A percentile compares a stretch with the other conserved stretches of the same genome.
These are phyloP conservation scores for Craterostigma plantagineum DNA, from an alignment of 257 asterid species.

Conservation along the genomic window DNA sequence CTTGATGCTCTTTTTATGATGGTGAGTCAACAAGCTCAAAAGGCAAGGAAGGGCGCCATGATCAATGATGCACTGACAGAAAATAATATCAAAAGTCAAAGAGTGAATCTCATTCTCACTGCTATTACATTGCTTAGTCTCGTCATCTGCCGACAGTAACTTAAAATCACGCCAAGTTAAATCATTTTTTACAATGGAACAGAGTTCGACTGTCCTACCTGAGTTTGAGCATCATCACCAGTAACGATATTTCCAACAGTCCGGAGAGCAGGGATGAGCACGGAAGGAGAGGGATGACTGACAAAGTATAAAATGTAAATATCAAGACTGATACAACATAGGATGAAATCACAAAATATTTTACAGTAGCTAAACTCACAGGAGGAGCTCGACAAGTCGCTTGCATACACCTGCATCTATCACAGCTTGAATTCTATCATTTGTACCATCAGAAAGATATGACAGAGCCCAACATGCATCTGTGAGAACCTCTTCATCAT, in stretches of 20 bases:
- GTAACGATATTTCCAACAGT: slow-evolving; percentile 91
- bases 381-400: slow-evolving; percentile 71
- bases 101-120: too few relatives aligned
- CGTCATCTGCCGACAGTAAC: neutral
- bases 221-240: slow-evolving; percentile 84
- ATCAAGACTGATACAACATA: slow-evolving; percentile 2
- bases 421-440: slow-evolving; percentile 89
- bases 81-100: slow-evolving; percentile 1
- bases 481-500: slow-evolving; percentile 84
- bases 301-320: slow-evolving; percentile 7
- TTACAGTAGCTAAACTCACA: slow-evolving; percentile 34
- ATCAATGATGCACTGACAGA: slow-evolving; percentile 48
- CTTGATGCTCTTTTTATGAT: slow-evolving; percentile 87
- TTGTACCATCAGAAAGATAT: slow-evolving; percentile 87
- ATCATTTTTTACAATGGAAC: too few relatives aligned
- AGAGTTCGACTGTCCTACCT: slow-evolving; percentile 19
- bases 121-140: neutral
- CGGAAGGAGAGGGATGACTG: slow-evolving; percentile 83
- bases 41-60: slow-evolving; percentile 67
- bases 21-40: slow-evolving; percentile 58
- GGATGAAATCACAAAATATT: neutral
- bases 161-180: neutral
- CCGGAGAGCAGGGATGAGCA: slow-evolving; percentile 89
- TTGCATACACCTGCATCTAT: slow-evolving; percentile 75
- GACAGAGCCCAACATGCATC: slow-evolving; percentile 99